Base-by-base conservation (phyloP, 345 rosid genomes). In the Aquilaria malaccensis region DNA sequence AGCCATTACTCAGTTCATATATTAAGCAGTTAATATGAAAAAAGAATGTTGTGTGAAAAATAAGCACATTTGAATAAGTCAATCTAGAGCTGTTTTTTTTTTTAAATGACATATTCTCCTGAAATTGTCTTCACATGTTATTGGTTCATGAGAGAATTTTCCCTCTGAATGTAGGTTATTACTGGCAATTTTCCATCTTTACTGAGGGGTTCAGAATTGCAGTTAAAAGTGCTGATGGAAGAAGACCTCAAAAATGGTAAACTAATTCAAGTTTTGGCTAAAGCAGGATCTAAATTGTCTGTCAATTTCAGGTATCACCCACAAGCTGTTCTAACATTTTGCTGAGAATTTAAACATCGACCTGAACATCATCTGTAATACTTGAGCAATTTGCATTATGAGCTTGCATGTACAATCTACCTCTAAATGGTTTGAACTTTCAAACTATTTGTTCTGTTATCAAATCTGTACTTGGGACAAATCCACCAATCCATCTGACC, bases 201-300 rank as follows among this genome's bases (percentile, higher is more conserved):
- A 67, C 63, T 89, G 72, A 80, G 86, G 75, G 96, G 94, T 73
- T 77, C 83, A 50, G 97, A 93, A 74, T 64, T 58, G 63, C 70
- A 77, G 78, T 79, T 87, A 56, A 61, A 33, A 59, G 41, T 64
- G 69, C 69, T 85, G 58, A 61, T 89, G 45, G 71, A 85, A 73
- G 80, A 80, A 68, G 70, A 72, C 64, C 67, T 70, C 41, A 56
- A 65, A 62, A 59, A 74, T 64, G 84, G 80, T 69, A 74, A 71
- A 69, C 64, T 93, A 65, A 77, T 75, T 50, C 83, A 77, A 73
- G 73, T 71, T 60, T 71, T 89, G 47, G 89, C 82, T 67, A 87
- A 80, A 78, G 96, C 91, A 50, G 91, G 85, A 45, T 70, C 88
- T 52, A 72, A 80, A 64, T 79, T 84, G 56, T 83, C 89, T 63